Evolutionary conservation across 805 yeast genomes (phyloP).

Genomic region (Candida patagonica): DNA sequence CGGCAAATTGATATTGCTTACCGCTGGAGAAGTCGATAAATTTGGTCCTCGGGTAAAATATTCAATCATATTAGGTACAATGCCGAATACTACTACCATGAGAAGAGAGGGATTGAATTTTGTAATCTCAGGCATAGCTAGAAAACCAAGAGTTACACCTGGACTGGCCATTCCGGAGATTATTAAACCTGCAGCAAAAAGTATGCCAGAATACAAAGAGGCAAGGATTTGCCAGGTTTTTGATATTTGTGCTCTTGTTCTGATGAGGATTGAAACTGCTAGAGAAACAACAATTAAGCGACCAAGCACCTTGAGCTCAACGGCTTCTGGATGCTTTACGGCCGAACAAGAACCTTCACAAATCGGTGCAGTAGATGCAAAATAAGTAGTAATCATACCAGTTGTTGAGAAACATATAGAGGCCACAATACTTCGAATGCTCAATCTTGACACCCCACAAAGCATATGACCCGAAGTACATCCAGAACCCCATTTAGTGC

Average conservation of each 20-base stretch:
- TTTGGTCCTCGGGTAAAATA: slow-evolving; percentile 17
- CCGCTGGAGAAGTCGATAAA: slow-evolving; percentile 13
- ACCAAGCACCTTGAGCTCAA: background rate
- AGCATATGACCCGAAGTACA: slow-evolving; percentile 52
- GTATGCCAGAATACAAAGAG: slow-evolving; percentile 25
- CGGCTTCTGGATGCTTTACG: slow-evolving; percentile 11
- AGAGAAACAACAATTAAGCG: slow-evolving; percentile 5
- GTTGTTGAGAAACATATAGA: slow-evolving; percentile 30
- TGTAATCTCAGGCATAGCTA: slow-evolving; percentile 25
- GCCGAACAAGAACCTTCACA: slow-evolving; percentile 11
- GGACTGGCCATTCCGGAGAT: slow-evolving; percentile 41
- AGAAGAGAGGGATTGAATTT: slow-evolving; percentile 41
- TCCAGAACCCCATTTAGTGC: slow-evolving; percentile 40
- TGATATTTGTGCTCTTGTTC: background rate
- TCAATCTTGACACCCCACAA: slow-evolving; percentile 38
- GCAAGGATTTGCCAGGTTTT: slow-evolving; percentile 12
- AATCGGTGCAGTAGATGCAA: slow-evolving; percentile 10
- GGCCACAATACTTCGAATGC: slow-evolving; percentile 38
- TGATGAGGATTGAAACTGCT: background rate
- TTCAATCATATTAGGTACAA: slow-evolving; percentile 36
- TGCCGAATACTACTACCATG: slow-evolving; percentile 35
- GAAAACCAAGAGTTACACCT: slow-evolving; percentile 37
- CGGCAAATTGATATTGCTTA: slow-evolving; percentile 16
- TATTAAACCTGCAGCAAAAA: slow-evolving; percentile 39
- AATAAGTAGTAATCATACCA: slow-evolving; percentile 26